phyloP scores from a whole-genome alignment of 2,329 filamentous ascomycete species.

The Pestalotiopsis sp. region DNA sequence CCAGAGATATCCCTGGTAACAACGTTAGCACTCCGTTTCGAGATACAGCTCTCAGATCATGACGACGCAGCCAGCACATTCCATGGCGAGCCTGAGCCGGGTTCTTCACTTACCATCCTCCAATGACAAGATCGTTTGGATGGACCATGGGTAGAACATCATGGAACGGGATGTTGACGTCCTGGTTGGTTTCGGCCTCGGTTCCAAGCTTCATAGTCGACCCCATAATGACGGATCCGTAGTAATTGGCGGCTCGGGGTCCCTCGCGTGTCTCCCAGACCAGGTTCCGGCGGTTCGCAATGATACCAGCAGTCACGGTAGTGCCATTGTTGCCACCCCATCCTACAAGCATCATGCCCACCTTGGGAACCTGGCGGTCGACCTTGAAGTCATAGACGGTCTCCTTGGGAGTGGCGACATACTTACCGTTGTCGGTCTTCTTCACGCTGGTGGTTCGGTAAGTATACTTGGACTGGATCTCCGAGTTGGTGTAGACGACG shows the following conservation, averaged over 20 bases:
- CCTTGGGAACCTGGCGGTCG: slow-evolving; percentile 88
- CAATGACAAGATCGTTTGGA: slow-evolving; percentile 92
- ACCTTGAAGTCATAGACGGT: slow-evolving; percentile 97
- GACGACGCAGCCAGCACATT: neutral
- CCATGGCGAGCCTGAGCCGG: neutral
- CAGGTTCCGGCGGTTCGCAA: slow-evolving; percentile 88
- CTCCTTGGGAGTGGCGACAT: slow-evolving; percentile 83
- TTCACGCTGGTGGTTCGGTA: slow-evolving; percentile 92
- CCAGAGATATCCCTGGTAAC: slow-evolving; percentile 85
- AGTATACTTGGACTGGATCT: slow-evolving; percentile 92
- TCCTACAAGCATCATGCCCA: slow-evolving; percentile 96
- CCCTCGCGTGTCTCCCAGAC: slow-evolving; percentile 95
- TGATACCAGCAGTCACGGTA: slow-evolving; percentile 94
- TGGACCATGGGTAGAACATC: slow-evolving; percentile 95
- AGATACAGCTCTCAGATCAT: neutral
- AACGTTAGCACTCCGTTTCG: neutral
- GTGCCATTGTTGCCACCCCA: slow-evolving; percentile 98
- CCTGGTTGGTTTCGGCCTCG: slow-evolving; percentile 79
- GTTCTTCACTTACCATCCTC: slow-evolving; percentile 51
- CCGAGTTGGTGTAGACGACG: slow-evolving; percentile 83
- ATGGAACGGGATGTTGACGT: slow-evolving; percentile 96
- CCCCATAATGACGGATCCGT: slow-evolving; percentile 95
- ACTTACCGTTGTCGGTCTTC: slow-evolving; percentile 70
- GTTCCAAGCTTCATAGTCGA: slow-evolving; percentile 97
- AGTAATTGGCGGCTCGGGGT: slow-evolving; percentile 87